Percentiles rank a stretch among this genome's conserved stretches.
Conservation (phyloP, 495 filamentous ascomycete species). For the Neurospora africana region DNA sequence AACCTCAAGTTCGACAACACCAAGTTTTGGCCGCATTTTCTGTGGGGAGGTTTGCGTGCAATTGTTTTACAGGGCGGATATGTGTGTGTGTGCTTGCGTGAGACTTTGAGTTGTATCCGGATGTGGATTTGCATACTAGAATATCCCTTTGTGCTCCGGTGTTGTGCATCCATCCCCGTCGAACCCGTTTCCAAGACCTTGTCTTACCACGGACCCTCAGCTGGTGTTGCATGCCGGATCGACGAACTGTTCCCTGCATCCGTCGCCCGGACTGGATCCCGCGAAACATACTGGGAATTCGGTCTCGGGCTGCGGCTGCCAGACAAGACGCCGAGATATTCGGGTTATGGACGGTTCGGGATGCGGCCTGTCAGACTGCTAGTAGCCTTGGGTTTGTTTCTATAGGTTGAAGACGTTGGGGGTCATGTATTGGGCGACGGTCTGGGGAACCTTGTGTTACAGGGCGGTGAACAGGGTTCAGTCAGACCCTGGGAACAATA, state of each 20-base stretch:
- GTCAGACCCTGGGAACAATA: neutral
- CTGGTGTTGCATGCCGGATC: neutral
- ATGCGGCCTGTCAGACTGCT: neutral
- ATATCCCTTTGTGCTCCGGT: neutral
- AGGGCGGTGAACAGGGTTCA: neutral
- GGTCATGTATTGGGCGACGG: neutral
- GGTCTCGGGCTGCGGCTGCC: neutral
- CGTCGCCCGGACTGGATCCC: neutral
- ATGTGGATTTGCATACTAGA: neutral
- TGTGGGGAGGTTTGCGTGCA: neutral
- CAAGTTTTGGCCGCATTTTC: neutral
- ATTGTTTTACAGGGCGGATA: neutral
- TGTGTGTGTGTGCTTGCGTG: neutral
- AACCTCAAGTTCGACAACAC: neutral
- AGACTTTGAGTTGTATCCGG: neutral
- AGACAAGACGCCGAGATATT: neutral
- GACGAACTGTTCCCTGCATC: neutral
- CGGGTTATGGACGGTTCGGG: neutral
- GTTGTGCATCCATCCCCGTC: neutral
- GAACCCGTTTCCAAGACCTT: neutral
- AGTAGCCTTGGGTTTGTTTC: neutral
- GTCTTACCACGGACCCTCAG: neutral
- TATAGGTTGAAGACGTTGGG: neutral
- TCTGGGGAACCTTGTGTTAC: neutral
- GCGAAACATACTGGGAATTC: neutral